A percentile compares a stretch with the other conserved stretches of the same genome.
Evolutionary conservation across 495 filamentous ascomycete species (phyloP).

Genomic region (Geopyxis carbonaria): DNA sequence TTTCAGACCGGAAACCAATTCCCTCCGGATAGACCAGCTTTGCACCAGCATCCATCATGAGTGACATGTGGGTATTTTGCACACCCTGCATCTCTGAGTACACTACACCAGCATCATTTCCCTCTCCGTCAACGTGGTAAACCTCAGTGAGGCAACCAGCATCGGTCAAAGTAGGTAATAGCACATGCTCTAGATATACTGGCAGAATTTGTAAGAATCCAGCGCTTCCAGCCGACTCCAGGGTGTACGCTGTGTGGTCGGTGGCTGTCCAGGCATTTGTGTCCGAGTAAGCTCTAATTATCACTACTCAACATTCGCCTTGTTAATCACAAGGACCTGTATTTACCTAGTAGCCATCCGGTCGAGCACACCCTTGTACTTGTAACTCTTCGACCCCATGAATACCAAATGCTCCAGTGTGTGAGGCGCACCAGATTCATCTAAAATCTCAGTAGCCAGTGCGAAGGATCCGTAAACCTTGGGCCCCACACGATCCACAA

Average conservation of each 20-base stretch:
- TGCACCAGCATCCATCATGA: constrained; percentile 66
- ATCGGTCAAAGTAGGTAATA: constrained; percentile 82
- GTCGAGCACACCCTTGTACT: constrained; percentile 86
- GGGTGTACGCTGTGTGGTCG: constrained; percentile 91
- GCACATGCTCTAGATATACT: constrained; percentile 87
- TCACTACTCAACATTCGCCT: neutral
- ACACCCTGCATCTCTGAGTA: constrained; percentile 98
- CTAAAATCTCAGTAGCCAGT: constrained; percentile 90
- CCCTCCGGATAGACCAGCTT: constrained; percentile 74
- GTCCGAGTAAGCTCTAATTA: constrained; percentile 58
- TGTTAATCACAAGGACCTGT: too few relatives aligned
- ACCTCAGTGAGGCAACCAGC: constrained; percentile 90
- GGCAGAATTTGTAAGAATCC: constrained; percentile 88
- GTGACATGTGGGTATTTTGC: constrained; percentile 62
- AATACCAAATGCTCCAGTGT: constrained; percentile 94
- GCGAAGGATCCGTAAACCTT: constrained; percentile 91
- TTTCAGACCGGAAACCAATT: constrained; percentile 88
- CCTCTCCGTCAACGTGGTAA: constrained; percentile 80
- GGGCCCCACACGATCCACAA: constrained; percentile 80
- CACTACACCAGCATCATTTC: constrained; percentile 91
- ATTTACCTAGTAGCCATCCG: constrained; percentile 54
- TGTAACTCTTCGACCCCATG: constrained; percentile 91
- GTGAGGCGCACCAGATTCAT: constrained; percentile 89
- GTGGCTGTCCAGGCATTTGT: constrained; percentile 95
- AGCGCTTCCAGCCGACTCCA: constrained; percentile 90